Evolutionary conservation across 441 rosid species (phyloP).

Genomic region (Omphalea diandra): DNA sequence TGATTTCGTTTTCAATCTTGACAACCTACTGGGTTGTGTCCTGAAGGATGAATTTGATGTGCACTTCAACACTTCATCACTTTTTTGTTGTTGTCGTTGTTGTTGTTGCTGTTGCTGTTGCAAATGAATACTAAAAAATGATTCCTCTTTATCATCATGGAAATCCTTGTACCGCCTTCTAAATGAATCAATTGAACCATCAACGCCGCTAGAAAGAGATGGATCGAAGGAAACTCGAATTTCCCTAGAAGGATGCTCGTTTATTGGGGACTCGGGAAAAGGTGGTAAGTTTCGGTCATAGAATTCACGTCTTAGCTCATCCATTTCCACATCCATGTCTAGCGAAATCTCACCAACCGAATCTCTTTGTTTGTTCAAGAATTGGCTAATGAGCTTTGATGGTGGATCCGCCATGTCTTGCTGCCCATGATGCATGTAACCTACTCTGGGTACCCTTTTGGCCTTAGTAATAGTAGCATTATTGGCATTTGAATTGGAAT

Average conservation of each 20-base stretch:
- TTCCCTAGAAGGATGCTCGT: constrained; percentile 35
- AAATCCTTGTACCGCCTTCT: constrained; percentile 31
- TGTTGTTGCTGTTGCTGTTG: too few species aligned
- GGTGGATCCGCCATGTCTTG: constrained; percentile 31
- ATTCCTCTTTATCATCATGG: constrained; percentile 5
- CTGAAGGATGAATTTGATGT: constrained; percentile 43
- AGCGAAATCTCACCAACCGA: constrained; percentile 56
- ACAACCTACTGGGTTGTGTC: constrained; percentile 31
- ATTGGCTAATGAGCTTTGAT: constrained; percentile 38
- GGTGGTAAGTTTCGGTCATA: constrained; percentile 6
- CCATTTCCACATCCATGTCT: constrained; percentile 60
- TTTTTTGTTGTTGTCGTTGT: constrained; percentile 12
- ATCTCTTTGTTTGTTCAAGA: constrained; percentile 32
- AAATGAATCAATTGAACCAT: constrained; percentile 23
- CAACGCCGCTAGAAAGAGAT: constrained; percentile 24
- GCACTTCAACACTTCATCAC: constrained; percentile 37
- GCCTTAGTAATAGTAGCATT: neutral
- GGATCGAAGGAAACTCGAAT: constrained; percentile 51
- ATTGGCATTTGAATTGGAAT: too few species aligned
- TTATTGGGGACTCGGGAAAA: constrained; percentile 9
- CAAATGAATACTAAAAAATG: neutral
- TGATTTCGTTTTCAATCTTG: constrained; percentile 52
- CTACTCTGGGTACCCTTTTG: constrained; percentile 30
- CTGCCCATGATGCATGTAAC: constrained; percentile 20
- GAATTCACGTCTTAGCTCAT: constrained; percentile 29